Evolutionary conservation across 352 stramenopile genomes (phyloP), one percentile per base, ranked within the genome.

Genomic region (Salisapilia sapeloensis): DNA sequence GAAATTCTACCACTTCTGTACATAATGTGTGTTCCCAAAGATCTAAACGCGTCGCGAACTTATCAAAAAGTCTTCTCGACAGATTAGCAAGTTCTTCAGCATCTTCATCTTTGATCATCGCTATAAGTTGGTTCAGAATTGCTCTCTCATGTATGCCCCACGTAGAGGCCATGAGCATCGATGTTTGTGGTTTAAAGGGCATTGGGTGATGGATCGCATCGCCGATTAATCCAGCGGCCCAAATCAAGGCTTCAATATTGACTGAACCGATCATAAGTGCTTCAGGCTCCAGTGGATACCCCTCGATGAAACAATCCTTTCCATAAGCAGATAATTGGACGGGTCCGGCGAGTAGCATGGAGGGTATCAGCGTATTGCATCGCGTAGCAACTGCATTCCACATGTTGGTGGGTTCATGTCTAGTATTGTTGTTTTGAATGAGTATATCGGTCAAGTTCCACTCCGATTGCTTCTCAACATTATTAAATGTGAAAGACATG

Each of bases 311-410:
- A 27, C 9, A 33, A 38, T 25, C 26, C 12, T 53, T 53, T 10
- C 31, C 32, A n/a, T n/a, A n/a, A n/a, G n/a, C n/a, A n/a, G n/a
- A n/a, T n/a, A n/a, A n/a, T n/a, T n/a, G n/a, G n/a, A n/a, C n/a
- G n/a, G n/a, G n/a, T n/a, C n/a, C n/a, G n/a, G n/a, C n/a, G 20
- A 32, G 29, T 8, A 53, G 34, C 25, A 34, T 35, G 25, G 33
- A 48, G 4, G 38, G 45, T 7, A 35, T 33, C 10, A 53, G 26
- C 21, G 39, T 22, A 27, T 53, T 40, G 32, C 45, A 53, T 14
- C 44, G 24, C 3, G 32, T 16, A 4, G 45, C 45, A 8, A 53
- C 28, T 12, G 39, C 45, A 28, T 53, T 53, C 45, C 45, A 53
- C 45, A 39, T 28, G 31, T 53, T 53, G 29, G 23, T 8, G 16